Evolutionary conservation across 768 basidiomycete genomes (phyloP), one percentile per base, ranked within the genome.

Genomic region (Pisolithus marmoratus): DNA sequence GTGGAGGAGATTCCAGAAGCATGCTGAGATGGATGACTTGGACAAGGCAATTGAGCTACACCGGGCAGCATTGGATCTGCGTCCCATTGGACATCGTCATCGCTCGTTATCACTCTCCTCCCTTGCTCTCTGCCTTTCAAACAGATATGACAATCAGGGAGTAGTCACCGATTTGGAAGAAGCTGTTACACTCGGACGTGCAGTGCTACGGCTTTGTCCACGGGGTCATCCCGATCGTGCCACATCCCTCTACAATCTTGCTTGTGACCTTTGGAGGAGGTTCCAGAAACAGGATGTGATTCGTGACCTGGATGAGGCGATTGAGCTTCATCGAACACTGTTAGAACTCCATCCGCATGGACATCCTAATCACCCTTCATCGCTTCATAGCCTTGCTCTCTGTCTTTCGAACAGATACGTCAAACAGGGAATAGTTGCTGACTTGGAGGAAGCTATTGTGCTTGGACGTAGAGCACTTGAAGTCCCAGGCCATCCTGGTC

Each of bases 211-310:
- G 23, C 20, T 24, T 48, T 50, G 29, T 34, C 9, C 22, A 9
- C 9, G 11, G 17, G 38, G 29, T 38, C 17, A 51, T 23, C 20
- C 11, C 81, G 79, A 57, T 82, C 81, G 54, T 80, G 81, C 78
- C 79, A 58, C 82, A 80, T 12, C 74, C 79, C 36, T 73, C 64
- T n/a, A 76, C 74, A 7, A 81, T 70, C 34, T 79, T 58, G 52
- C 82, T 82, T 9, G 5, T 17, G n/a, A 22, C n/a, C 38, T 40
- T 9, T 8, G 8, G 15, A 17, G n/a, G 8, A 17, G 15, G 38
- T 40, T n/a, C 38, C 38, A 8, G 38, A 17, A 40, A 19, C 38
- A 19, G 8, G 38, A 19, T 40, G 22, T 4, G n/a, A 19, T n/a
- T 5, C 8, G 5, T 8, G 20, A 40, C 22, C n/a, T 22, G n/a